These are phyloP conservation scores for Artemisia annua DNA, from an alignment of 129 eudicot genomes.

Conservation along the genomic window DNA sequence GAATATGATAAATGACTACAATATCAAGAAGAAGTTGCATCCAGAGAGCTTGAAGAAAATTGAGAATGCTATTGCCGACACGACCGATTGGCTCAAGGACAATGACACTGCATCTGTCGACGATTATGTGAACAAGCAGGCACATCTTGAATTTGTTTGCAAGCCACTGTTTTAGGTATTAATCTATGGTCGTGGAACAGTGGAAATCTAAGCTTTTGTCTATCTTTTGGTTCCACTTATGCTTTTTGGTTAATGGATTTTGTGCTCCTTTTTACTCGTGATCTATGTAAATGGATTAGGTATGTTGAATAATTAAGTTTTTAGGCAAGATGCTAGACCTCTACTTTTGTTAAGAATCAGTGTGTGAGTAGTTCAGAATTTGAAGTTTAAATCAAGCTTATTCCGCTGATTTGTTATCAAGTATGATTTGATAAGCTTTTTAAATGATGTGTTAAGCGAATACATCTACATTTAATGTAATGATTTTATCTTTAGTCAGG, in stretches of 20 bases:
- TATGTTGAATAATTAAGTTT: neutral
- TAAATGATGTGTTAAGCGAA: neutral
- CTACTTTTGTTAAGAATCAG: neutral
- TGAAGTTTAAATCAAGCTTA: neutral
- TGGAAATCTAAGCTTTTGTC: neutral
- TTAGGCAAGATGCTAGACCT: neutral
- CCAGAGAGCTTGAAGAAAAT: constrained; percentile 4
- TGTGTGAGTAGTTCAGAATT: no score
- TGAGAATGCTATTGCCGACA: neutral
- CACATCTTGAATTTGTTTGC: constrained; percentile 5
- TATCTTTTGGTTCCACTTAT: neutral
- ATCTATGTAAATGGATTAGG: neutral
- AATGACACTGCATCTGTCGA: neutral
- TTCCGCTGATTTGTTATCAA: neutral
- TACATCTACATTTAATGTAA: no score
- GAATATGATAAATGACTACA: neutral
- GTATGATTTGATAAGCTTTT: neutral
- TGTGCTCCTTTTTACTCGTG: neutral
- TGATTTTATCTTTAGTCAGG: no score
- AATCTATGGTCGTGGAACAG: neutral
- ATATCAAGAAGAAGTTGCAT: neutral
- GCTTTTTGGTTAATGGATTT: neutral
- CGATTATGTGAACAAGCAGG: neutral
- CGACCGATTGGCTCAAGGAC: constrained; percentile 1
- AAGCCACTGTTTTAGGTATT: neutral